Conservation (phyloP, 805 yeast genomes). For the Isabelozyma heimii region DNA sequence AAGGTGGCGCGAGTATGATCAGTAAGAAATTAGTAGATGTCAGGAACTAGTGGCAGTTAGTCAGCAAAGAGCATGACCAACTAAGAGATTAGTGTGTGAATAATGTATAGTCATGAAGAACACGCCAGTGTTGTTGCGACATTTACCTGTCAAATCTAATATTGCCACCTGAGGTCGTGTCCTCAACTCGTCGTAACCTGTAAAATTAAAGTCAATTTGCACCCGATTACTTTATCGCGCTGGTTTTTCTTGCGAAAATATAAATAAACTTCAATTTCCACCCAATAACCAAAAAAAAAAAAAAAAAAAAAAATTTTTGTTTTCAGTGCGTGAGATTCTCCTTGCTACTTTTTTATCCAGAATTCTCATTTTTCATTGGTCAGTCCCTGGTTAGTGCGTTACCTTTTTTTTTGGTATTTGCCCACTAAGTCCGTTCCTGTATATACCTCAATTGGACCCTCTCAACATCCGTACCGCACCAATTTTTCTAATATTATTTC, state of each 20-base stretch:
- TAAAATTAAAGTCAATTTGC: background rate
- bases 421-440: background rate
- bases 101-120: background rate
- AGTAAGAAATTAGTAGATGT: background rate
- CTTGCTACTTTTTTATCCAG: background rate
- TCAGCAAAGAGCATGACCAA: no score
- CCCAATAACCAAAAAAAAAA: slow-evolving; percentile 1
- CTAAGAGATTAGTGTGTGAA: no score
- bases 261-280: slow-evolving; percentile 2
- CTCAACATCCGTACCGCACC: background rate
- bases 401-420: slow-evolving; percentile 1
- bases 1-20: background rate
- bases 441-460: background rate
- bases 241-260: background rate
- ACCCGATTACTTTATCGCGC: background rate
- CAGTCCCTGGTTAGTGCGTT: background rate
- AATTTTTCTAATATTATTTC: background rate
- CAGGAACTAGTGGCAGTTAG: no score
- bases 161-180: background rate
- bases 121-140: background rate
- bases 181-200: background rate
- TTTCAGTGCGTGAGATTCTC: background rate
- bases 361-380: background rate
- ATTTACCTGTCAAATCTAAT: no score
- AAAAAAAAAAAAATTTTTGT: background rate